These are phyloP conservation scores for Cutaneotrichosporon sp. DNA, from an alignment of 1,284 basidiomycete genomes.

Conservation along the genomic window DNA sequence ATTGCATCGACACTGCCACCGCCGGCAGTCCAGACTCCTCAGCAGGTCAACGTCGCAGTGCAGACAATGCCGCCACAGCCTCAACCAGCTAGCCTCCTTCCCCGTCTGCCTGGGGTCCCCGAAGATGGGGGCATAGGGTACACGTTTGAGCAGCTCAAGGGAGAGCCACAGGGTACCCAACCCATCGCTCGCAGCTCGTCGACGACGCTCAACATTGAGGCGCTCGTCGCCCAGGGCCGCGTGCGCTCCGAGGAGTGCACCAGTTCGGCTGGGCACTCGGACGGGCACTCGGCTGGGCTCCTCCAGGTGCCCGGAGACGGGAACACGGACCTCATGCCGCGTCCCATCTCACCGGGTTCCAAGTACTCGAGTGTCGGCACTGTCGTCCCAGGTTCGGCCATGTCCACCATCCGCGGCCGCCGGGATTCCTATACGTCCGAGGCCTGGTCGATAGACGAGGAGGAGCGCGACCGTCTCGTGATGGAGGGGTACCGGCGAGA, in stretches of 20 bases:
- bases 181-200: slow-evolving; percentile 29
- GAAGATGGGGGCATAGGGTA: slow-evolving; percentile 4
- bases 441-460: slow-evolving; percentile 26
- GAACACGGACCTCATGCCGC: slow-evolving; percentile 22
- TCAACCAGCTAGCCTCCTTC: not conserved
- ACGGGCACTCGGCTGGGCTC: slow-evolving; percentile 6
- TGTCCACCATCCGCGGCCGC: slow-evolving; percentile 9
- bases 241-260: slow-evolving; percentile 21
- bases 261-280: not conserved
- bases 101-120: not conserved
- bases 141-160: slow-evolving; percentile 12
- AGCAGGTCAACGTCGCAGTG: not conserved
- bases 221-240: slow-evolving; percentile 25
- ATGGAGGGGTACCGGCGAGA: slow-evolving; percentile 39
- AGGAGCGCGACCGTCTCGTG: slow-evolving; percentile 25
- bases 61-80: not conserved
- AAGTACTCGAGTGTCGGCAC: slow-evolving; percentile 18
- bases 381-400: not conserved
- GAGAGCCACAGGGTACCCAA: slow-evolving; percentile 19
- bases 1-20: not conserved
- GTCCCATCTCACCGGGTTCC: slow-evolving; percentile 15
- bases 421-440: slow-evolving; percentile 17
- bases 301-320: slow-evolving; percentile 7
- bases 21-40: not conserved
- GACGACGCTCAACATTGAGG: slow-evolving; percentile 46